phyloP scores from a whole-genome alignment of 495 filamentous ascomycete genomes.

The Neurospora sp. region DNA sequence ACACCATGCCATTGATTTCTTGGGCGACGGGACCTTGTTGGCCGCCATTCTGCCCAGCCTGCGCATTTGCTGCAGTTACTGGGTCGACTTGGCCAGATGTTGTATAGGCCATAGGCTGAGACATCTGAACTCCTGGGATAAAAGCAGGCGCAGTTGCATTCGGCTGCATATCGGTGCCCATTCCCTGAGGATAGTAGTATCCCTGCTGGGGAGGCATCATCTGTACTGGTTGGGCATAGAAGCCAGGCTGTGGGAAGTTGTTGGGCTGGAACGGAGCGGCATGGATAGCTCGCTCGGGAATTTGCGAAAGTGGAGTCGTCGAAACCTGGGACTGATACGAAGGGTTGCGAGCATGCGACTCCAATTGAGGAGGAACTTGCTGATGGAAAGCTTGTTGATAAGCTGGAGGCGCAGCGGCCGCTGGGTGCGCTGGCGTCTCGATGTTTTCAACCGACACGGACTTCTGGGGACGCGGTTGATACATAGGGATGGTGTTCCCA shows the following conservation, averaged over 20 bases:
- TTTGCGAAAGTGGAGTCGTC: conserved; percentile 84
- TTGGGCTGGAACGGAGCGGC: conserved; percentile 86
- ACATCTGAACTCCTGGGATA: conserved; percentile 42
- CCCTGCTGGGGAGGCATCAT: conserved; percentile 44
- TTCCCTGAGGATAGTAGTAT: conserved; percentile 45
- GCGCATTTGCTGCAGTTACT: conserved; percentile 3
- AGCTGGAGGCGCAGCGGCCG: conserved; percentile 49
- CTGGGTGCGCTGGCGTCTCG: conserved; percentile 65
- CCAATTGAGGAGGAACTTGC: conserved; percentile 67
- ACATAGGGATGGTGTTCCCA: conserved; percentile 70
- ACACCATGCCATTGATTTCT: conserved; percentile 89
- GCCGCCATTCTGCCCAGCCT: conserved; percentile 20
- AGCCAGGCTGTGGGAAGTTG: conserved; percentile 50
- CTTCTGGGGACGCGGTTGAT: conserved; percentile 93
- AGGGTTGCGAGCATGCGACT: conserved; percentile 55
- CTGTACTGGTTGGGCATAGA: conserved; percentile 48
- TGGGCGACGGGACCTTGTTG: conserved; percentile 71
- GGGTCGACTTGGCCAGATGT: conserved; percentile 33
- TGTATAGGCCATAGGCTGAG: conserved; percentile 35
- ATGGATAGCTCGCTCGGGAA: conserved; percentile 89
- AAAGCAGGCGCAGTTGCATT: conserved; percentile 48
- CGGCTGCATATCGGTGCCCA: conserved; percentile 40
- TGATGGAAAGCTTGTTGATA: conserved; percentile 88
- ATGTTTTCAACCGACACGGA: conserved; percentile 90
- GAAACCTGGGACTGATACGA: conserved; percentile 72